Evolutionary conservation across 805 yeast species (phyloP).

Genomic region (Starmerella cellae): DNA sequence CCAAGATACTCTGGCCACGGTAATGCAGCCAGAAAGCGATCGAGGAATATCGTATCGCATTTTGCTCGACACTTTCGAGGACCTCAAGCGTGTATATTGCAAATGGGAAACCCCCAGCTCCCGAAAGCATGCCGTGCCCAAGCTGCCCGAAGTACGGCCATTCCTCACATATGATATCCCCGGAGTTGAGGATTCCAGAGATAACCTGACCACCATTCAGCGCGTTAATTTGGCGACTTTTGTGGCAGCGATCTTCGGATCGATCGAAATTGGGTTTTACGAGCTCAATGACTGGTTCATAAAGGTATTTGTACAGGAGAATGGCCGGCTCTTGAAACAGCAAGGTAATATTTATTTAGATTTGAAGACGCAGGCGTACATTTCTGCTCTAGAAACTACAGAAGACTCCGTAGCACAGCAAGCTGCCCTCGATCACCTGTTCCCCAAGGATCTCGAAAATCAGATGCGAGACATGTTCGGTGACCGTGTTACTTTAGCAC

Average conservation of each 20-base stretch:
- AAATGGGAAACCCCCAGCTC: conserved; percentile 11
- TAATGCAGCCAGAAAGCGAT: conserved; percentile 52
- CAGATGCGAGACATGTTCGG: conserved; percentile 24
- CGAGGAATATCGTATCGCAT: conserved; percentile 48
- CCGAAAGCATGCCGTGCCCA: conserved; percentile 9
- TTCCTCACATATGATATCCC: conserved; percentile 12
- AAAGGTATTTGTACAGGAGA: conserved; percentile 70
- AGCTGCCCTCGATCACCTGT: conserved; percentile 60
- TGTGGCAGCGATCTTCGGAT: conserved; percentile 71
- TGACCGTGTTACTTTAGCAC: conserved; percentile 36
- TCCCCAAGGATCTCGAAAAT: conserved; percentile 49
- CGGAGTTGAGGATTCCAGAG: conserved; percentile 16
- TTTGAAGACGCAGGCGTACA: conserved; percentile 88
- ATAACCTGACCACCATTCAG: conserved; percentile 49
- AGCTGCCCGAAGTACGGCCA: conserved; percentile 14
- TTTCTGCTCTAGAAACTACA: conserved; percentile 55
- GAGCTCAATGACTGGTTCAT: conserved; percentile 72
- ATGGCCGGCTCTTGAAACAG: conserved; percentile 54
- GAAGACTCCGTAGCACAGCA: conserved; percentile 41
- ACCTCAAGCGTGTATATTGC: conserved; percentile 51
- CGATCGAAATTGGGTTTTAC: conserved; percentile 76
- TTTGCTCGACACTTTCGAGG: conserved; percentile 63
- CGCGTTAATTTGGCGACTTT: conserved; percentile 83
- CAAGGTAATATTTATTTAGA: conserved; percentile 74
- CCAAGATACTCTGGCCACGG: conserved; percentile 58